Conservation (phyloP, 768 basidiomycete species). For the Filobasidium floriforme region DNA sequence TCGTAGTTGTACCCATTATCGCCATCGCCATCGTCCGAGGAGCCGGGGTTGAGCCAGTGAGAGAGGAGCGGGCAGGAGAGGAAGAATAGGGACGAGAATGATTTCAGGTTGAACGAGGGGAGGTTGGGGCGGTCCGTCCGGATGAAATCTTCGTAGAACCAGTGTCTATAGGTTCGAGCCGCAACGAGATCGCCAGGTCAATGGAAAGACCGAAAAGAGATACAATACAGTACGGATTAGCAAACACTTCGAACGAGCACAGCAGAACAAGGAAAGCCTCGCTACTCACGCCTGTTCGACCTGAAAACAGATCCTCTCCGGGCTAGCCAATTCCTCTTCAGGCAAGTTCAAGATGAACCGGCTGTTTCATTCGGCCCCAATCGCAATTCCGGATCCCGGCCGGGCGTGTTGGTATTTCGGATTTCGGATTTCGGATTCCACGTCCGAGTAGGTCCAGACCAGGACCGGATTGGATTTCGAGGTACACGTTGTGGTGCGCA, state of each 20-base stretch:
- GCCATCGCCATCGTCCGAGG: background rate
- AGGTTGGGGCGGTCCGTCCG: slow-evolving; percentile 81
- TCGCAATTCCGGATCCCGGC: too few relatives aligned
- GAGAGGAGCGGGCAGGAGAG: slow-evolving; percentile 62
- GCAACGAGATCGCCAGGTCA: background rate
- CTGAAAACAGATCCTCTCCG: slow-evolving; percentile 95
- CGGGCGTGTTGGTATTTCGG: background rate
- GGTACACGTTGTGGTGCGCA: too few relatives aligned
- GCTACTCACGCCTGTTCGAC: slow-evolving; percentile 90
- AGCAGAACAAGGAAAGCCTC: slow-evolving; percentile 10
- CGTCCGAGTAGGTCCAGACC: too few relatives aligned
- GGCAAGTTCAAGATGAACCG: slow-evolving; percentile 96
- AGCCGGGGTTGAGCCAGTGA: slow-evolving; percentile 54
- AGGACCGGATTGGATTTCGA: too few relatives aligned
- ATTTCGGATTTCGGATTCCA: background rate
- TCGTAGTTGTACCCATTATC: slow-evolving; percentile 42
- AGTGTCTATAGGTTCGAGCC: slow-evolving; percentile 58
- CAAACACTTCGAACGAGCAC: background rate
- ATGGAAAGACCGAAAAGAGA: slow-evolving; percentile 6
- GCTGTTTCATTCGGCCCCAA: slow-evolving; percentile 49
- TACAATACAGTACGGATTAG: background rate
- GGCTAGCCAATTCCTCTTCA: slow-evolving; percentile 76
- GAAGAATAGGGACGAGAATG: slow-evolving; percentile 87
- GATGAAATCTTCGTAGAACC: slow-evolving; percentile 99
- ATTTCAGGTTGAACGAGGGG: slow-evolving; percentile 79